phyloP scores from a whole-genome alignment of 257 asterid species.

The Anisodus acutangulus region DNA sequence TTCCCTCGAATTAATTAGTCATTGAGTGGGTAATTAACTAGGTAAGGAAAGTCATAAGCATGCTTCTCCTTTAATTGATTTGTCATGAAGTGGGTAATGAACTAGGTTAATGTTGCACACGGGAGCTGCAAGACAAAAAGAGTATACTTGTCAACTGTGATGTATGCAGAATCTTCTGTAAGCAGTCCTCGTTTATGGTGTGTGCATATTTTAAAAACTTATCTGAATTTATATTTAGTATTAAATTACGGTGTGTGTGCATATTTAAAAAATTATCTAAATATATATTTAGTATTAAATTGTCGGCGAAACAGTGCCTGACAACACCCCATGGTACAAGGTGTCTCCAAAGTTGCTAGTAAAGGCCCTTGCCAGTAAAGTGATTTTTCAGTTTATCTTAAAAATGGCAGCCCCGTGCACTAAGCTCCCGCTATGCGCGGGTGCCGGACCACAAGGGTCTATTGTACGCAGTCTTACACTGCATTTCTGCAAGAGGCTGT shows the following conservation, averaged over 20 bases:
- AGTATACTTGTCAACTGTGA: neutral
- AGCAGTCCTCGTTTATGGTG: neutral
- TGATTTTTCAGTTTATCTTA: neutral
- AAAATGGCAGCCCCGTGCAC: too few species aligned
- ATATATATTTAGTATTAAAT: too few species aligned
- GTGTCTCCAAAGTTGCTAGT: neutral
- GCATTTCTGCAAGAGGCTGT: too few species aligned
- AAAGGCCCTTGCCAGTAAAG: neutral
- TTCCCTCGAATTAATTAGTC: neutral
- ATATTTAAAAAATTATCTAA: too few species aligned
- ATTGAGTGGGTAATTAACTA: neutral
- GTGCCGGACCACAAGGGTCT: too few species aligned
- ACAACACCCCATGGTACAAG: neutral
- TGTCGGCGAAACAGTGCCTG: neutral
- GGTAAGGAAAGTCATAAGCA: neutral
- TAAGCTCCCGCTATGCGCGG: too few species aligned
- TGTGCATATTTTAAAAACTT: too few species aligned
- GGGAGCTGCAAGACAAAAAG: neutral
- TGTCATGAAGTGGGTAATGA: neutral
- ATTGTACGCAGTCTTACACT: too few species aligned
- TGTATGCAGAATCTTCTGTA: neutral
- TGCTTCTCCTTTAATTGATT: neutral
- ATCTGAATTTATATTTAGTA: too few species aligned
- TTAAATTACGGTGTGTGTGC: neutral
- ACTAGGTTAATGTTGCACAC: neutral